Percentiles rank a stretch among this genome's conserved stretches.
Conservation (phyloP, 1,139 yeast species). For the Debaryomyces fabryi region DNA sequence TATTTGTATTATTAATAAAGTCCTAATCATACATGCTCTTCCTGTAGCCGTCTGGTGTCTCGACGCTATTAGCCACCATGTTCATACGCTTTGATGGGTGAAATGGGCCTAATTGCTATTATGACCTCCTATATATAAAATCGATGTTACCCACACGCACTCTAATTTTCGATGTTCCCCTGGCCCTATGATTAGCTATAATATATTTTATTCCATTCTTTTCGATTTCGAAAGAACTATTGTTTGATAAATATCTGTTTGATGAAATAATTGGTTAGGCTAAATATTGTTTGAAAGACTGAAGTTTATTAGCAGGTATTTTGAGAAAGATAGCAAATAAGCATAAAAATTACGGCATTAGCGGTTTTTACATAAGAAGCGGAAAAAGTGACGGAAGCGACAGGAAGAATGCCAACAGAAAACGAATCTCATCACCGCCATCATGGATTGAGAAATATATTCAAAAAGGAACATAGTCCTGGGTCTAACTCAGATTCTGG, state of each 20-base stretch:
- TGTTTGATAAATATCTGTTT: neutral
- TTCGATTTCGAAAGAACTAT: neutral
- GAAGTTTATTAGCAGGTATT: neutral
- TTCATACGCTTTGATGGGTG: neutral
- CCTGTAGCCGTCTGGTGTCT: neutral
- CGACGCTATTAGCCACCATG: neutral
- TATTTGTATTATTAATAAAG: slow-evolving; percentile 6
- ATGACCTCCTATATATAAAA: slow-evolving; percentile 2
- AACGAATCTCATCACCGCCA: slow-evolving; percentile 15
- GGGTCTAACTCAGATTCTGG: slow-evolving; percentile 14
- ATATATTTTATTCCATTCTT: neutral
- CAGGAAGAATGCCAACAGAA: slow-evolving; percentile 1
- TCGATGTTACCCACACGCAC: slow-evolving; percentile 1
- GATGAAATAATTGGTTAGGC: neutral
- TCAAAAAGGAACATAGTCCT: slow-evolving; percentile 24
- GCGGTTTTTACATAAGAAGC: neutral
- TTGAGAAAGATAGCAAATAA: neutral
- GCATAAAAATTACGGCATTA: neutral
- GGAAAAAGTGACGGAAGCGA: neutral
- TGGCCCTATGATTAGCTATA: neutral
- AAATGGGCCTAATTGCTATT: neutral
- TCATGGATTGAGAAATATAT: slow-evolving; percentile 23
- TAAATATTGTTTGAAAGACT: neutral
- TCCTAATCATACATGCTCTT: neutral
- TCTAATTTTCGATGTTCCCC: neutral